Base-by-base conservation (phyloP, 768 basidiomycete species). In the Sporobolomyces roseus region DNA sequence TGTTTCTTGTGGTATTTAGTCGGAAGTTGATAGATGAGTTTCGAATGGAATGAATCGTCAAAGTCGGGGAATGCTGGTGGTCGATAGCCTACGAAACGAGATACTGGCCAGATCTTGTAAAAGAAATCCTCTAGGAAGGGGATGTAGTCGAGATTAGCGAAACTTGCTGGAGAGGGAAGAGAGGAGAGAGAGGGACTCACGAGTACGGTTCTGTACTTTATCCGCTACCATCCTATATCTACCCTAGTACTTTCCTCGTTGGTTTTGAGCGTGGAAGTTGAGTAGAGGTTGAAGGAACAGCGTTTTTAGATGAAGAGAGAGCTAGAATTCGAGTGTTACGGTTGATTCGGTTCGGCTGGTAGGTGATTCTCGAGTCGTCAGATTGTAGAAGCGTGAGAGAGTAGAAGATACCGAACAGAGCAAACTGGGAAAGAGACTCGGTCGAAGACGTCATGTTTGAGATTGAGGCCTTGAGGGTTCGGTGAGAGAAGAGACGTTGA, bases 41-140 rank as follows among this genome's bases (percentile, higher is more conserved):
- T n/a, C 2, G 58, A 46, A 7, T 25, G 58, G 32, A 33, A 48
- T 2, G 45, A 48, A n/a, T 48, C 17, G 45, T 60, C 58, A 19
- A 32, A 46, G 12, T 60, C 43, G 29, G 45, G 58, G 23, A 60
- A 60, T 2, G 54, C 25, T 1, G 67, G 67, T 6, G 67, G 67
- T 19, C 67, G 61, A 29, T 68, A 68, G 1, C 67, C 67, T 7
- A 68, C 33, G 43, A 68, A 68, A 32, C 67, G 61, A 16, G 67
- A 63, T 8, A 63, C 19, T 23, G 67, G 67, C 67, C 67, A 68
- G 55, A 58, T 55, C 2, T 8, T 1, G 49, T 68, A 62, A 48
- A 68, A 62, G 55, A 63, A 48, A 35, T 30, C 45, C 58, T 46
- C 58, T 60, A 23, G 12, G 38, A 17, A 46, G 21, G 12, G 14